phyloP scores from a whole-genome alignment of 306 rosid species.

The Lithocarpus polystachyus region DNA sequence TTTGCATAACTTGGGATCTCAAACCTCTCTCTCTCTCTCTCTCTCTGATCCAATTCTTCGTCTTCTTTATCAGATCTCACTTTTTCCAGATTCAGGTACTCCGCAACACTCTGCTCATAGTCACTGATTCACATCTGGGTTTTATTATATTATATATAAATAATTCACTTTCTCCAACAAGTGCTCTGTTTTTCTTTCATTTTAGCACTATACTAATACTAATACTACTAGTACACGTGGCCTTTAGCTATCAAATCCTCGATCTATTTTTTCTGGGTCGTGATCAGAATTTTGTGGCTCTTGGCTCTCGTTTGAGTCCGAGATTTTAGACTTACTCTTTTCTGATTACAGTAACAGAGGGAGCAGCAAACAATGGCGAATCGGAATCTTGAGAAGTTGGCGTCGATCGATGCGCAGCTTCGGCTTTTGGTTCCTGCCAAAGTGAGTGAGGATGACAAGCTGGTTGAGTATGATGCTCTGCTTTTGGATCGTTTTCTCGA shows the following conservation, averaged over 20 bases:
- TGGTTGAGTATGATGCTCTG: slow-evolving; percentile 90
- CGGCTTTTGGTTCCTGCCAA: slow-evolving; percentile 75
- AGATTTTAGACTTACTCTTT: slow-evolving; percentile 20
- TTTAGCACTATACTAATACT: not conserved
- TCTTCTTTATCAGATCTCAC: slow-evolving; percentile 17
- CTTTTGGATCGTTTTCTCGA: slow-evolving; percentile 96
- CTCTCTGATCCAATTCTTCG: not conserved
- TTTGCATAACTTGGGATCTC: slow-evolving; percentile 24
- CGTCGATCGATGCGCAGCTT: slow-evolving; percentile 96
- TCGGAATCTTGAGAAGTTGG: slow-evolving; percentile 81
- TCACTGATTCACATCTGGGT: slow-evolving; percentile 15
- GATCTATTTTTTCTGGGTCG: slow-evolving; percentile 7
- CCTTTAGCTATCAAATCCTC: not conserved
- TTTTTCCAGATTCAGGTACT: slow-evolving; percentile 49
- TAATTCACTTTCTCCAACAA: slow-evolving; percentile 2
- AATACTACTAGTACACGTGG: slow-evolving; percentile 25
- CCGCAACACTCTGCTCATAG: not conserved
- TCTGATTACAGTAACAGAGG: slow-evolving; percentile 20
- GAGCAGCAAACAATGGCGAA: slow-evolving; percentile 46
- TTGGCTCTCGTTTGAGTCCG: slow-evolving; percentile 32
- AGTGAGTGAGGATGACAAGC: slow-evolving; percentile 96
- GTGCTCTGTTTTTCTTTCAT: not conserved
- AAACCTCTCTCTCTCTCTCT: not conserved
- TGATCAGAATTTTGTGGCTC: slow-evolving; percentile 15
- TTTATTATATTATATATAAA: not conserved